Evolutionary conservation across 2,329 filamentous ascomycete genomes (phyloP).

Genomic region (Colletotrichum chlorophyti): DNA sequence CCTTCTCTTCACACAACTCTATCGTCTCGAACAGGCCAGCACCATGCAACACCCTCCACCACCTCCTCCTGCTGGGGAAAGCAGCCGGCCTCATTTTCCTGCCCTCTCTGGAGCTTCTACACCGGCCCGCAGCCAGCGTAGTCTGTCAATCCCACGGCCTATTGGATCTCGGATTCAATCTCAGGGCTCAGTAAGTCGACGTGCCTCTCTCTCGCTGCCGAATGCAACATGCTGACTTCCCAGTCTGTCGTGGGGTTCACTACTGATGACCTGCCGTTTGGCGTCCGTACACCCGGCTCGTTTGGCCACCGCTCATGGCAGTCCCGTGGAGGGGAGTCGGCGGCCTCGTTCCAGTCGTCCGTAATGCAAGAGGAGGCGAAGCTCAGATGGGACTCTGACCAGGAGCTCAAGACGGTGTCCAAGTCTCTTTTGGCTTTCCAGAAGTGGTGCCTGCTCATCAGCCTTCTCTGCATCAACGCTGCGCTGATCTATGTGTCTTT

Average conservation of each 20-base stretch:
- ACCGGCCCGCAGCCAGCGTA: conserved; percentile 24
- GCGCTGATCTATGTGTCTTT: conserved; percentile 44
- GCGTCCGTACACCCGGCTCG: conserved; percentile 40
- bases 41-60: conserved; percentile 2
- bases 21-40: background rate
- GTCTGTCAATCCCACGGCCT: conserved; percentile 24
- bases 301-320: conserved; percentile 38
- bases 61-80: conserved; percentile 10
- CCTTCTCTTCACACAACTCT: background rate
- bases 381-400: conserved; percentile 46
- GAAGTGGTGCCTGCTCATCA: conserved; percentile 46
- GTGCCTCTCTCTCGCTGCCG: background rate
- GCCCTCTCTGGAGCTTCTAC: conserved; percentile 5
- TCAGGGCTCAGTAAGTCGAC: conserved; percentile 16
- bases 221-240: background rate
- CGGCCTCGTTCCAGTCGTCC: conserved; percentile 43
- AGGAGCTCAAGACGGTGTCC: conserved; percentile 46
- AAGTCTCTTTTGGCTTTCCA: conserved; percentile 44
- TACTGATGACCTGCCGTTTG: conserved; percentile 35
- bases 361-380: conserved; percentile 47
- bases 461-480: conserved; percentile 42
- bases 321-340: conserved; percentile 41
- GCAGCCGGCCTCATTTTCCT: conserved; percentile 4
- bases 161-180: conserved; percentile 13
- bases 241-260: conserved; percentile 44